Base-by-base conservation (phyloP, 495 filamentous ascomycete genomes). In the Penicillium simplicissimum region DNA sequence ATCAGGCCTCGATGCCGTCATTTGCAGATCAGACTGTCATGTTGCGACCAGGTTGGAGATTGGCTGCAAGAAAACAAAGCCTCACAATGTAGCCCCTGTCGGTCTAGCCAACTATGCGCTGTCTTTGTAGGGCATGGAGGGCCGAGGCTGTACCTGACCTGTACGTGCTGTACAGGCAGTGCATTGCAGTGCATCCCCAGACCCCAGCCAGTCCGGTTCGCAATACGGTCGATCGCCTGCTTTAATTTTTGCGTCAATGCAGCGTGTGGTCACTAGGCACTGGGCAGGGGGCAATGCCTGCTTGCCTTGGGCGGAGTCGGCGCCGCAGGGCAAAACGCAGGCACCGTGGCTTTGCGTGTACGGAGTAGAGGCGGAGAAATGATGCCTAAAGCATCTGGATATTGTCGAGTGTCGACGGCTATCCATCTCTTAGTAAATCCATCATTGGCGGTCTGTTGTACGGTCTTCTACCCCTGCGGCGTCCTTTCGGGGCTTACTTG, bases 271-370 rank as follows among this genome's bases (percentile, higher is more conserved):
- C 63, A 64, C 63, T 58, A 63, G 63, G 63, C 52, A 49, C 60
- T 34, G 25, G 2, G 25, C n/a, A n/a, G n/a, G n/a, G 23, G 23
- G 23, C 23, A 25, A 3, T 25, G 23, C 23, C 23, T 31, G 28
- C 28, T 31, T 31, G 28, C 28, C 28, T 3, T 2, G 0, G 28
- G 28, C 28, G 23, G 23, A 25, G 51, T 58, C 66, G 35, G 51
- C 49, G 57, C 59, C 63, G 64, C 69, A 71, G 66, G 66, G 37
- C 49, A 19, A 57, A 47, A 70, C 67, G 66, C 66, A 68, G 68
- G 65, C 51, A 70, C 62, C 35, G 52, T 54, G 57, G 37, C 19
- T 34, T 34, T 55, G 57, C 42, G 34, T 38, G 51, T 58, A n/a
- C n/a, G n/a, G n/a, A n/a, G n/a, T n/a, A 31, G 28, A 31, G 28